Evolutionary conservation across 306 rosid species (phyloP), one percentile per base, ranked within the genome.

Genomic region (Lathyrus oleraceus): DNA sequence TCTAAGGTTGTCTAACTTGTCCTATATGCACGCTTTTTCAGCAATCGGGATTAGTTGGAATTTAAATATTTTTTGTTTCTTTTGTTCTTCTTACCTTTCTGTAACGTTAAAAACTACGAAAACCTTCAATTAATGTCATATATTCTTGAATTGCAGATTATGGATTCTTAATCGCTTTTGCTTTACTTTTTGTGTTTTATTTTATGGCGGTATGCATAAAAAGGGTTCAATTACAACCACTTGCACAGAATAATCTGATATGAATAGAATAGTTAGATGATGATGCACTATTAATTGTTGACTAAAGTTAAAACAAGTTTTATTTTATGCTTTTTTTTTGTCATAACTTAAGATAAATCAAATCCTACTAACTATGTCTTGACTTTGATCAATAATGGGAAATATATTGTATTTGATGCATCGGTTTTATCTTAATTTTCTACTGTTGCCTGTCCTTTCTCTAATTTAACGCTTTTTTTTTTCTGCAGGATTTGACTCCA

Each of bases 401-500:
- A 74, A 65, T 23, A 43, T 64, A 42, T 44, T 64, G 10, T 65
- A 21, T 72, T 23, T 49, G 35, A 21, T 17, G 14, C n/a, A 36
- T 68, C 16, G 38, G 57, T 39, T 35, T 6, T 10, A 32, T 63
- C 40, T 43, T 43, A 23, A 49, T 16, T 67, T 67, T 76, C 40
- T 32, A 36, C 11, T 9, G 9, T 56, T 38, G 52, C 30, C 52
- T 9, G 13, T 11, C 58, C 44, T 60, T 21, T 74, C 75, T 52
- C 69, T 79, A 9, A 69, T 72, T 57, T 17, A 42, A 70, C 82
- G 62, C 49, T 70, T 60, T 71, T 78, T 71, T 60, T 71, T 81
- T 78, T 0, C 39, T 8, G 81, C 90, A 93, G 98, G 97, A 90
- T 73, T 85, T 93, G 81, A 87, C 97, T 42, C 97, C 98, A 32